Evolutionary conservation across 164 flowering plant genomes (phyloP).

Genomic region (Cinnamomum micranthum): DNA sequence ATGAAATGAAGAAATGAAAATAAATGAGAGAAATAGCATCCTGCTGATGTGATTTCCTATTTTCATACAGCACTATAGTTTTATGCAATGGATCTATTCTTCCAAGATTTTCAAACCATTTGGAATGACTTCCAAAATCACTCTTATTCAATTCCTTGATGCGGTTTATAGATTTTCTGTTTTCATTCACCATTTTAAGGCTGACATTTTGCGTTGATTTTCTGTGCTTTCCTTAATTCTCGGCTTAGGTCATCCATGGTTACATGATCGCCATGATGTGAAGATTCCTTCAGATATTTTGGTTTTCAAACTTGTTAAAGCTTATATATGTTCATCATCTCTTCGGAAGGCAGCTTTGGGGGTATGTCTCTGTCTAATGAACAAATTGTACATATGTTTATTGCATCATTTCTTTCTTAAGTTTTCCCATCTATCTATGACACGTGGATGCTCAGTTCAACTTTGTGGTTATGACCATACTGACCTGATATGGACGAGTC

Average conservation of each 20-base stretch:
- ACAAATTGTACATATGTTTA: too few species aligned
- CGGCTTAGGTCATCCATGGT: slow-evolving; percentile 92
- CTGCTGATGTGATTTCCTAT: too few species aligned
- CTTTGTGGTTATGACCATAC: not conserved
- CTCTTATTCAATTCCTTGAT: not conserved
- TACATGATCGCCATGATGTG: slow-evolving; percentile 47
- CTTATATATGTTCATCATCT: slow-evolving; percentile 77
- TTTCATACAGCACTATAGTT: too few species aligned
- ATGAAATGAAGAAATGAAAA: too few species aligned
- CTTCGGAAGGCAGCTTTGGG: slow-evolving; percentile 73
- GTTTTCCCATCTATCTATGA: too few species aligned
- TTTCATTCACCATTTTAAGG: not conserved
- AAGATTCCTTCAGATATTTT: slow-evolving; percentile 83
- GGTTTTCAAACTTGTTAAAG: slow-evolving; percentile 58
- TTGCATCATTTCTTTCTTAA: too few species aligned
- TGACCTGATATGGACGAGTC: not conserved
- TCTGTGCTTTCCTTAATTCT: slow-evolving; percentile 6
- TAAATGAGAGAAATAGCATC: too few species aligned
- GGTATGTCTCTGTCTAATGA: slow-evolving; percentile 31
- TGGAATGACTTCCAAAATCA: too few species aligned
- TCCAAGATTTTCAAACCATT: too few species aligned
- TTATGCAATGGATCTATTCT: too few species aligned
- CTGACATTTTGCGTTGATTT: too few species aligned
- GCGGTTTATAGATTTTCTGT: not conserved
- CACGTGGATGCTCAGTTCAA: not conserved